Conservation (phyloP, 2,329 filamentous ascomycete genomes). For the Diaporthe sp. region DNA sequence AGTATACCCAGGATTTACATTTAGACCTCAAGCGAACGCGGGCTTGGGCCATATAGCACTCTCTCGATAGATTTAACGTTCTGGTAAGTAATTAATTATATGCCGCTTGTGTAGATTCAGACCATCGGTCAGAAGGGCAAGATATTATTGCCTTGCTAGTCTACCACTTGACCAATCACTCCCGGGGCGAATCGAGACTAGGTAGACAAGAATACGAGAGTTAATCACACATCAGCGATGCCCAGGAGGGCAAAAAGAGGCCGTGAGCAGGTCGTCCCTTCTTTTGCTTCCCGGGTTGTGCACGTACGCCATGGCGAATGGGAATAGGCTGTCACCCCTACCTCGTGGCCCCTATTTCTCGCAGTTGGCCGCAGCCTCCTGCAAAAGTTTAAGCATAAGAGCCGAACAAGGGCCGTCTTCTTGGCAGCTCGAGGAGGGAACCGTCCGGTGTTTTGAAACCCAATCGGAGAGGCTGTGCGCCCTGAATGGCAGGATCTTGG, state of each 20-base stretch:
- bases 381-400: conserved; percentile 30
- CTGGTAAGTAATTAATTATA: neutral
- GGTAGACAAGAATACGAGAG: conserved; percentile 20
- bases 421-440: conserved; percentile 21
- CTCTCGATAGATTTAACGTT: neutral
- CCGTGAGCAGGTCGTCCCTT: conserved; percentile 19
- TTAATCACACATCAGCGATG: neutral
- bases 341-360: conserved; percentile 13
- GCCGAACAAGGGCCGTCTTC: conserved; percentile 27
- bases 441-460: conserved; percentile 32
- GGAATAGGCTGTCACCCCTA: neutral
- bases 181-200: neutral
- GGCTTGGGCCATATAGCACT: no score
- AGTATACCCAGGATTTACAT: neutral
- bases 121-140: neutral
- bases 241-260: conserved; percentile 1
- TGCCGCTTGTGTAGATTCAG: neutral
- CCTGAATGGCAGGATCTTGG: neutral
- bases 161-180: neutral
- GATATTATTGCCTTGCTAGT: neutral
- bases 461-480: conserved; percentile 28
- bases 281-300: neutral
- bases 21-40: neutral
- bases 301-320: neutral
- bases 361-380: conserved; percentile 12